Evolutionary conservation across 2,329 filamentous ascomycete genomes (phyloP).

Genomic region (Colletotrichum destructivum): DNA sequence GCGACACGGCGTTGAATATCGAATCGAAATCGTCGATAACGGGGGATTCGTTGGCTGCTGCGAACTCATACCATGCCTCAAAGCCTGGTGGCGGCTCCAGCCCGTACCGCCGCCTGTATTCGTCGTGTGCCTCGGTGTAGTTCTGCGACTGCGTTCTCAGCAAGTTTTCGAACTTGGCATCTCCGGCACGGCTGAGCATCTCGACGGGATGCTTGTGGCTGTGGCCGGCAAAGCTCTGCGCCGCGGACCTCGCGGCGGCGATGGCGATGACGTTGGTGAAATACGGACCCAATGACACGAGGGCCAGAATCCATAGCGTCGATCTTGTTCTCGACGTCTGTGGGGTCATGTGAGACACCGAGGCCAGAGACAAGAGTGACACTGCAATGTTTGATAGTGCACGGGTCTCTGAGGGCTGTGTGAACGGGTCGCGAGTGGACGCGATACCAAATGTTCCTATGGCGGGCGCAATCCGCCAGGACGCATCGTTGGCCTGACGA

Average conservation of each 20-base stretch:
- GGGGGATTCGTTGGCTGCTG: constrained; percentile 54
- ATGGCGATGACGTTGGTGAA: not conserved
- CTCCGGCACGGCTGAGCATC: not conserved
- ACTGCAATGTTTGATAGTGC: constrained; percentile 7
- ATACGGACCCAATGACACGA: not conserved
- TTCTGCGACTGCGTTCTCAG: constrained; percentile 14
- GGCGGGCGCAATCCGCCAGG: constrained; percentile 14
- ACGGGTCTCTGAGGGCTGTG: not conserved
- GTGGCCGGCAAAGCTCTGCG: not conserved
- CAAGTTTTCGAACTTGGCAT: not conserved
- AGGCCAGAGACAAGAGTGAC: not conserved
- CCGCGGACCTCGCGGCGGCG: not conserved
- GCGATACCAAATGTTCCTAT: not conserved
- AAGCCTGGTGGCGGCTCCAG: constrained; percentile 63
- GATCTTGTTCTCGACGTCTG: not conserved
- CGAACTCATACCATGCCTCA: constrained; percentile 61
- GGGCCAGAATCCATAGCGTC: not conserved
- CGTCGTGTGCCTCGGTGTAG: constrained; percentile 50
- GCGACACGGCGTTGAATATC: constrained; percentile 57
- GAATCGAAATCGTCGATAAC: constrained; percentile 67
- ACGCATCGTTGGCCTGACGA: not conserved
- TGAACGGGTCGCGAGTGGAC: not conserved
- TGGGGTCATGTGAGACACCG: not conserved
- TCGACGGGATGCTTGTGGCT: constrained; percentile 9
- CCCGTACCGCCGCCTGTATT: constrained; percentile 61